These are phyloP conservation scores for Wallacemonas sp. DNA, from an alignment of 208 protist genomes.

Conservation along the genomic window DNA sequence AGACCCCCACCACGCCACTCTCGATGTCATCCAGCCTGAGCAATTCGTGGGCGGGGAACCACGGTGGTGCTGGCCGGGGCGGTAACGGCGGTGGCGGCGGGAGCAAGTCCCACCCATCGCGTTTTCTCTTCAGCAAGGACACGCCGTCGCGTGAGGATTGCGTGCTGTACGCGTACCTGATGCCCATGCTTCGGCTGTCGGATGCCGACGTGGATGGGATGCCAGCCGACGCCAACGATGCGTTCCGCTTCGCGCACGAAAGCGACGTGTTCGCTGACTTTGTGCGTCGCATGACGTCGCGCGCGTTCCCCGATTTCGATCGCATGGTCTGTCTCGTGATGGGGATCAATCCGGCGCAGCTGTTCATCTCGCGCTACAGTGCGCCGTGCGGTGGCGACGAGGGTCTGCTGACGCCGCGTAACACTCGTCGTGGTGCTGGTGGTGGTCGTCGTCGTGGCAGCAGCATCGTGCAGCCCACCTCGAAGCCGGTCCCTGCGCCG, in stretches of 20 bases:
- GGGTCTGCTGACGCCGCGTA: not conserved
- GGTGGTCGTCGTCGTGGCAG: not conserved
- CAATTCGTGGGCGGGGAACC: not conserved
- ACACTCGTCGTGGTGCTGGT: not conserved
- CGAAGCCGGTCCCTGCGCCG: too few species aligned
- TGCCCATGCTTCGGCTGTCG: slow-evolving; percentile 43
- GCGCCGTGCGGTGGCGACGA: not conserved
- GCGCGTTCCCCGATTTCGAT: slow-evolving; percentile 47
- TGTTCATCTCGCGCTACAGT: slow-evolving; percentile 13
- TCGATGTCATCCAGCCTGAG: not conserved
- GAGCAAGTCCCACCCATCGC: slow-evolving; percentile 9
- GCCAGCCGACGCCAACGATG: slow-evolving; percentile 18
- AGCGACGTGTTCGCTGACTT: slow-evolving; percentile 34
- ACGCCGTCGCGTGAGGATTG: slow-evolving; percentile 49
- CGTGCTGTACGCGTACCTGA: slow-evolving; percentile 52
- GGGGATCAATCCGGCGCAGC: slow-evolving; percentile 15
- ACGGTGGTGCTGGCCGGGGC: not conserved
- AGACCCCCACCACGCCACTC: not conserved
- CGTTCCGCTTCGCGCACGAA: slow-evolving; percentile 40
- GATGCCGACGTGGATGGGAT: slow-evolving; percentile 25
- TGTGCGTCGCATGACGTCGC: slow-evolving; percentile 28
- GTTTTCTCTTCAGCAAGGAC: slow-evolving; percentile 36
- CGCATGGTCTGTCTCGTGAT: slow-evolving; percentile 22
- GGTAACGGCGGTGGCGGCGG: not conserved
- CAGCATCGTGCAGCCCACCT: slow-evolving; percentile 12